These are phyloP conservation scores for Panus rudis DNA, from an alignment of 768 basidiomycete species.

Conservation along the genomic window DNA sequence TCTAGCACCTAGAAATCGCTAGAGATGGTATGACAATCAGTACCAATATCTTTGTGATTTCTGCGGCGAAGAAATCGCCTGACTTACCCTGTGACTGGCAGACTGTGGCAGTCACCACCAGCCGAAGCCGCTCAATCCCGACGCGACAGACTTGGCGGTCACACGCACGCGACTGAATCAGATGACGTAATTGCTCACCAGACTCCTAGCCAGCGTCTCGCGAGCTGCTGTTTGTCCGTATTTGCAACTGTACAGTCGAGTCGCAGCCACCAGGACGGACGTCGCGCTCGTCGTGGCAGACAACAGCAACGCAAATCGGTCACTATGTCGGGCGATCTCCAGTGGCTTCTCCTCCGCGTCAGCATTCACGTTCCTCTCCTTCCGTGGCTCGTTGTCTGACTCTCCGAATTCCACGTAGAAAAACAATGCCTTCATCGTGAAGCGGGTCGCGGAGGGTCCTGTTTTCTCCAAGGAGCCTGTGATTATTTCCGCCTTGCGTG, in stretches of 20 bases:
- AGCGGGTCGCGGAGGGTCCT: conserved; percentile 64
- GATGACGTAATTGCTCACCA: too few species aligned
- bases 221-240: conserved; percentile 9
- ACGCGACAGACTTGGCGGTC: too few species aligned
- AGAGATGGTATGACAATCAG: too few species aligned
- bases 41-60: too few species aligned
- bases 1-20: too few species aligned
- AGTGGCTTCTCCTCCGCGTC: conserved; percentile 92
- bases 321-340: conserved; percentile 84
- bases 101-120: too few species aligned
- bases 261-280: conserved; percentile 20
- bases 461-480: conserved; percentile 83
- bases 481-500: conserved; percentile 23
- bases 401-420: conserved; percentile 37
- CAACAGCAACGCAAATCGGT: conserved; percentile 17
- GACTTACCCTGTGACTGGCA: too few species aligned
- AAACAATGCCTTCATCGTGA: conserved; percentile 81
- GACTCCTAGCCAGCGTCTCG: too few species aligned
- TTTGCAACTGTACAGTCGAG: conserved; percentile 25
- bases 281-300: conserved; percentile 16
- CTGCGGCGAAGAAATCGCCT: too few species aligned
- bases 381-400: conserved; percentile 1
- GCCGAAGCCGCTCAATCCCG: too few species aligned
- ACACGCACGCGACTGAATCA: too few species aligned
- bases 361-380: conserved; percentile 27